Conservation (phyloP, 1,139 yeast genomes). For the Nakaseomyces uthaithaninus region DNA sequence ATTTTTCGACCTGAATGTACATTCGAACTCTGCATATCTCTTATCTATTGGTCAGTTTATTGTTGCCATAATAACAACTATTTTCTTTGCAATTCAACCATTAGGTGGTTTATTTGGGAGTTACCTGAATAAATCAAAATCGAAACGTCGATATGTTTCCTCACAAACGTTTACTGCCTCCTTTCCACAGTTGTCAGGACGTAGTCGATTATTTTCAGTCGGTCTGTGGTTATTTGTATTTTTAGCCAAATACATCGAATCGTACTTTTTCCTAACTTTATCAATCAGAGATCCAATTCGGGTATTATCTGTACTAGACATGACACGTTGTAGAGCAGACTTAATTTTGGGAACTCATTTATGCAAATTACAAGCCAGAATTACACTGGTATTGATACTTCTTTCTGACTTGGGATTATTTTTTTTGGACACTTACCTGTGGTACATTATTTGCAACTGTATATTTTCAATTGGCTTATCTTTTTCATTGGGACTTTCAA, state of each 20-base stretch:
- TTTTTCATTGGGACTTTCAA: slow-evolving; percentile 66
- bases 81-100: slow-evolving; percentile 55
- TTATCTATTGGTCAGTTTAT: slow-evolving; percentile 53
- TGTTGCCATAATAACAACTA: slow-evolving; percentile 51
- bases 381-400: slow-evolving; percentile 48
- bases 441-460: slow-evolving; percentile 82
- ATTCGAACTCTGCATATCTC: slow-evolving; percentile 43
- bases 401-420: slow-evolving; percentile 65
- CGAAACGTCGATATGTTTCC: slow-evolving; percentile 33
- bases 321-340: slow-evolving; percentile 60
- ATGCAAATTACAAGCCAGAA: slow-evolving; percentile 53
- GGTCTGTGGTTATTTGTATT: slow-evolving; percentile 64
- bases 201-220: slow-evolving; percentile 50
- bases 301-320: slow-evolving; percentile 50
- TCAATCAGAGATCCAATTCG: slow-evolving; percentile 74
- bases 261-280: slow-evolving; percentile 70
- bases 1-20: slow-evolving; percentile 43
- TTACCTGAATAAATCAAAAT: slow-evolving; percentile 32
- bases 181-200: slow-evolving; percentile 46
- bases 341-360: slow-evolving; percentile 40
- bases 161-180: slow-evolving; percentile 46
- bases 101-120: slow-evolving; percentile 46
- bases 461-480: slow-evolving; percentile 63
- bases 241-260: slow-evolving; percentile 65
- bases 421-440: slow-evolving; percentile 76